Percentiles rank a stretch among this genome's conserved stretches.
Evolutionary conservation across 73 alveolate species (phyloP).

Genomic region (Paramecium sonneborni): DNA sequence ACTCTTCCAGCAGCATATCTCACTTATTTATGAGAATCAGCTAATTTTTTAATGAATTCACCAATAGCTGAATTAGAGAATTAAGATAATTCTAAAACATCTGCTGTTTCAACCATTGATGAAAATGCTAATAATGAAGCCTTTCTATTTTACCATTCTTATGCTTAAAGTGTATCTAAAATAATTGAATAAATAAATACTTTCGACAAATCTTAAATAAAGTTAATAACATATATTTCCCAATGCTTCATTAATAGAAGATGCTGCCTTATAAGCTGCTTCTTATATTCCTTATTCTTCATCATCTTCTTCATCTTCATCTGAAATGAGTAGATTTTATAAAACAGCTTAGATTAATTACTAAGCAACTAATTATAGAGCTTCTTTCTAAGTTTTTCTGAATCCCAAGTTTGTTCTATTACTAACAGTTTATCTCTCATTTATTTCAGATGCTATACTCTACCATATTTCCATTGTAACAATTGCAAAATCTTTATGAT

Average conservation of each 20-base stretch:
- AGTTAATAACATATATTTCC: not conserved
- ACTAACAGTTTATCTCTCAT: not conserved
- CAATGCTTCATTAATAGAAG: conserved; percentile 14
- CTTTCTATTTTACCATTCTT: conserved; percentile 50
- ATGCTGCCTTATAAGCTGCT: conserved; percentile 47
- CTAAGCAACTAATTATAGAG: not conserved
- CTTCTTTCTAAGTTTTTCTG: not conserved
- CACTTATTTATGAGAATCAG: not conserved
- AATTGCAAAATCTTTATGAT: not conserved
- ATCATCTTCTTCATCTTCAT: conserved; percentile 25
- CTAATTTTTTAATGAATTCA: not conserved
- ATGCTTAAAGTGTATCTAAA: not conserved
- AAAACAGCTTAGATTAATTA: not conserved
- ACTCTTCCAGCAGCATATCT: conserved; percentile 18
- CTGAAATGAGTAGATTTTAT: not conserved
- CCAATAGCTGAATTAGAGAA: not conserved
- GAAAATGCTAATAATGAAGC: conserved; percentile 47
- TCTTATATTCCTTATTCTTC: conserved; percentile 36
- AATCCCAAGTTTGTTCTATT: not conserved
- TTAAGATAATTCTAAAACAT: not conserved
- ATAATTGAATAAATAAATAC: not conserved
- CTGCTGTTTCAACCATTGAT: conserved; percentile 39
- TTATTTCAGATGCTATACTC: not conserved
- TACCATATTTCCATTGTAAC: conserved; percentile 42
- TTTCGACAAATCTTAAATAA: not conserved